Base-by-base conservation (phyloP, 2,329 filamentous ascomycete genomes). In the Graphiopsis chlorocephala region DNA sequence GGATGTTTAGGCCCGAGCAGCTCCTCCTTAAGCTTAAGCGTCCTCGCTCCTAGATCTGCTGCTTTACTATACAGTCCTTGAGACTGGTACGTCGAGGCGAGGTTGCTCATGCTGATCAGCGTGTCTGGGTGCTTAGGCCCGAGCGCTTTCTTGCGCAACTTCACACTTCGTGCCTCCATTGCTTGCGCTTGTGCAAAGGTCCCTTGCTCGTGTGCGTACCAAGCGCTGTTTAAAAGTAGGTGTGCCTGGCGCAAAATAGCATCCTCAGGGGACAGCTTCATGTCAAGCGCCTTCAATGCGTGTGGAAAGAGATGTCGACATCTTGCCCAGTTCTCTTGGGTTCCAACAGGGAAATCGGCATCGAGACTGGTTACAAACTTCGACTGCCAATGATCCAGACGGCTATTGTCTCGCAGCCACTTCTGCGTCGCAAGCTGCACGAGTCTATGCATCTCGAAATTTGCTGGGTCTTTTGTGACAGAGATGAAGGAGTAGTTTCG, bases 371-470 rank as follows among this genome's bases (percentile, higher is more conserved):
- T n/a, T n/a, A n/a, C n/a, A n/a, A n/a, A n/a, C n/a, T n/a, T n/a
- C n/a, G n/a, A n/a, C n/a, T n/a, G n/a, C n/a, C n/a, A n/a, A n/a
- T n/a, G n/a, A n/a, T n/a, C n/a, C n/a, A n/a, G n/a, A n/a, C n/a
- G n/a, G n/a, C n/a, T n/a, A n/a, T n/a, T n/a, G n/a, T n/a, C n/a
- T n/a, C n/a, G n/a, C n/a, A 79, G 69, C 78, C 76, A 79, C 53
- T 58, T 72, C 56, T 70, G 72, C 7, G 71, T 78, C 20, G 76
- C 70, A 26, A 81, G 66, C 65, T 81, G 77, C 23, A 82, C 80
- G 4, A 82, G 72, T 10, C 52, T 52, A 68, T 83, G 80, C 78
- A 82, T 82, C 65, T 79, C 75, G 58, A 78, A 80, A 12, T 65
- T 70, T 1, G 68, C 66, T 26, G 25, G 10, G 25, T 60, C 20